Evolutionary conservation across 768 basidiomycete genomes (phyloP).

Genomic region (Lyophyllum shimeji): DNA sequence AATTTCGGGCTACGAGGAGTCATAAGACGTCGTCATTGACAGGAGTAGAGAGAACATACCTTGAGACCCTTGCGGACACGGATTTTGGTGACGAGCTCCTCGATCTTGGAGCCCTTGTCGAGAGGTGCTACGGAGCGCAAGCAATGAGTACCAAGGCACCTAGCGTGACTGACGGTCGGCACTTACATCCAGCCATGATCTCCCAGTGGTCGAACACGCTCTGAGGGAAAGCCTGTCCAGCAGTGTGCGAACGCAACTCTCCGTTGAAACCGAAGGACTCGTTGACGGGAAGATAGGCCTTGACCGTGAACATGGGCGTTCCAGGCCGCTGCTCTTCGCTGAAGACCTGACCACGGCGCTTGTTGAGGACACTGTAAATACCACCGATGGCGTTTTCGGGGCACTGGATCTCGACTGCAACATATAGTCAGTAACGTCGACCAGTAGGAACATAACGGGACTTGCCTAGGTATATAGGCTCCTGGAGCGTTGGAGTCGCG

Average conservation of each 20-base stretch:
- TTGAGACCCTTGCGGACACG: slow-evolving; percentile 96
- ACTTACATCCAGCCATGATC: slow-evolving; percentile 76
- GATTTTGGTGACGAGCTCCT: slow-evolving; percentile 79
- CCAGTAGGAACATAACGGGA: background rate
- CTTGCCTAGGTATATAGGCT: slow-evolving; percentile 91
- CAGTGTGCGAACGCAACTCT: slow-evolving; percentile 88
- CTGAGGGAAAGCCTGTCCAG: slow-evolving; percentile 99
- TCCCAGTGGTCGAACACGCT: slow-evolving; percentile 94
- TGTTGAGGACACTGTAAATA: slow-evolving; percentile 93
- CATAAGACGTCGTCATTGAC: background rate
- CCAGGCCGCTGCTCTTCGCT: slow-evolving; percentile 95
- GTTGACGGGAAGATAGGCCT: slow-evolving; percentile 90
- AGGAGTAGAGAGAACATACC: slow-evolving; percentile 35
- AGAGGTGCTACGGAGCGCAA: slow-evolving; percentile 51
- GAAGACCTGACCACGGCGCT: slow-evolving; percentile 98
- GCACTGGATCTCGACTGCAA: slow-evolving; percentile 92
- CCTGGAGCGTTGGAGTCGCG: slow-evolving; percentile 88
- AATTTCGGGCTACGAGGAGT: slow-evolving; percentile 67
- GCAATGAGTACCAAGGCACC: background rate
- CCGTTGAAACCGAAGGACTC: slow-evolving; percentile 99
- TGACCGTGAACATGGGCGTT: slow-evolving; percentile 99
- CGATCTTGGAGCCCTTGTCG: slow-evolving; percentile 91
- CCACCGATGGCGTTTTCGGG: slow-evolving; percentile 98
- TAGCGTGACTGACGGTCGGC: background rate
- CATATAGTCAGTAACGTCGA: background rate